phyloP scores from a whole-genome alignment of 257 asterid genomes.

The Leptodermis oblonga region DNA sequence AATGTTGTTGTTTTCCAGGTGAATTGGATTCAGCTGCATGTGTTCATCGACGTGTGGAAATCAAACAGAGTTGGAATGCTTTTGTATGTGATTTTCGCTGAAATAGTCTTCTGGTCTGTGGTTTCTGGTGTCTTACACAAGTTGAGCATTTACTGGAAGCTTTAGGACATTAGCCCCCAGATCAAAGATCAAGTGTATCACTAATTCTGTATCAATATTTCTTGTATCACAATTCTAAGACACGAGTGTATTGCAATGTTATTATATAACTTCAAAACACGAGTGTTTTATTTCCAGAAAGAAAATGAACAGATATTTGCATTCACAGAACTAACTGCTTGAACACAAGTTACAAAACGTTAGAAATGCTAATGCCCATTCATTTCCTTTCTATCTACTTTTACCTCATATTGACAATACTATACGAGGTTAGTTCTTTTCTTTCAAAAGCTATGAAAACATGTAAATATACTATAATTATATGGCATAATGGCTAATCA shows the following conservation, averaged over 20 bases:
- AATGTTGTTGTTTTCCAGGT: slow-evolving; percentile 41
- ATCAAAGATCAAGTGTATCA: background rate
- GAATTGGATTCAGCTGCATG: slow-evolving; percentile 70
- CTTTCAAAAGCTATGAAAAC: slow-evolving; percentile 13
- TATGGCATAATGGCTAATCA: slow-evolving; percentile 18
- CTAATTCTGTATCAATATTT: background rate
- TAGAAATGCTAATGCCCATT: background rate
- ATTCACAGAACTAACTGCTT: background rate
- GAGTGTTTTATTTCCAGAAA: background rate
- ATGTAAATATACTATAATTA: background rate
- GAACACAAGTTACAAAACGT: too few relatives aligned
- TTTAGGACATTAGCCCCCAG: slow-evolving; percentile 28
- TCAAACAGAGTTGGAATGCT: slow-evolving; percentile 67
- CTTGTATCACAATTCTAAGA: too few relatives aligned
- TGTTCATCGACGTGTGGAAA: slow-evolving; percentile 71
- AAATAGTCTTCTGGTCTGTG: slow-evolving; percentile 75
- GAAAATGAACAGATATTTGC: background rate
- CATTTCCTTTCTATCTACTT: slow-evolving; percentile 6
- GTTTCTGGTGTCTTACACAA: slow-evolving; percentile 71
- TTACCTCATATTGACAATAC: slow-evolving; percentile 9
- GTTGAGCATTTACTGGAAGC: slow-evolving; percentile 66
- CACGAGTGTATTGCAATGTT: too few relatives aligned
- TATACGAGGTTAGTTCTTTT: slow-evolving; percentile 17
- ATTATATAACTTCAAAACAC: too few relatives aligned
- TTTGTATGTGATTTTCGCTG: slow-evolving; percentile 76